These are phyloP conservation scores for Epichloe hybrida DNA, from an alignment of 2,329 filamentous ascomycete species.

Conservation along the genomic window DNA sequence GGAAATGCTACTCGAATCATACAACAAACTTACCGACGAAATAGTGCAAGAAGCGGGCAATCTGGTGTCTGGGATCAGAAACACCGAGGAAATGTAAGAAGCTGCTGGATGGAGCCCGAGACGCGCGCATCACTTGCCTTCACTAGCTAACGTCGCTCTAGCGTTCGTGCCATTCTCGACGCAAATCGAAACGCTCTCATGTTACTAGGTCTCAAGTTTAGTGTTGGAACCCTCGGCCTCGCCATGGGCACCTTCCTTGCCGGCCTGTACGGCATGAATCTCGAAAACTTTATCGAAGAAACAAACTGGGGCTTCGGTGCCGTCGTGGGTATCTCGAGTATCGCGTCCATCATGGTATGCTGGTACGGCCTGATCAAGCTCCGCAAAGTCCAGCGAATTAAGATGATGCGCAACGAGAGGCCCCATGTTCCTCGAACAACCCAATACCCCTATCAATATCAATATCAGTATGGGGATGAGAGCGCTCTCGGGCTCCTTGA, in stretches of 20 bases:
- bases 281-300: constrained; percentile 97
- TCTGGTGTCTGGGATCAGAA: constrained; percentile 84
- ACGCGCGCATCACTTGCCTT: no score
- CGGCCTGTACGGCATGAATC: constrained; percentile 99
- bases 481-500: constrained; percentile 38
- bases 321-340: constrained; percentile 56
- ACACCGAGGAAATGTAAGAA: constrained; percentile 91
- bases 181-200: constrained; percentile 97
- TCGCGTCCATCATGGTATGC: constrained; percentile 66
- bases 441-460: constrained; percentile 20
- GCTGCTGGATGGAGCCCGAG: neutral
- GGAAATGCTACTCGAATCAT: constrained; percentile 91
- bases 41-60: constrained; percentile 93
- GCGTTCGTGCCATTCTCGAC: constrained; percentile 90
- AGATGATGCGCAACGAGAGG: constrained; percentile 51
- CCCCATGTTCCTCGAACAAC: constrained; percentile 24
- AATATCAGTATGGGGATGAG: constrained; percentile 23
- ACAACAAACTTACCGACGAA: constrained; percentile 95
- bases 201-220: constrained; percentile 93
- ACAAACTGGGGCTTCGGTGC: constrained; percentile 72
- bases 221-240: constrained; percentile 85
- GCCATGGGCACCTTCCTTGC: constrained; percentile 91
- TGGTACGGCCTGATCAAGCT: constrained; percentile 74
- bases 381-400: constrained; percentile 72
- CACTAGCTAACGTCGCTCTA: constrained; percentile 24